Base-by-base conservation (phyloP, 371 early-diverging fungal species). In the Chytridium lagenaria region DNA sequence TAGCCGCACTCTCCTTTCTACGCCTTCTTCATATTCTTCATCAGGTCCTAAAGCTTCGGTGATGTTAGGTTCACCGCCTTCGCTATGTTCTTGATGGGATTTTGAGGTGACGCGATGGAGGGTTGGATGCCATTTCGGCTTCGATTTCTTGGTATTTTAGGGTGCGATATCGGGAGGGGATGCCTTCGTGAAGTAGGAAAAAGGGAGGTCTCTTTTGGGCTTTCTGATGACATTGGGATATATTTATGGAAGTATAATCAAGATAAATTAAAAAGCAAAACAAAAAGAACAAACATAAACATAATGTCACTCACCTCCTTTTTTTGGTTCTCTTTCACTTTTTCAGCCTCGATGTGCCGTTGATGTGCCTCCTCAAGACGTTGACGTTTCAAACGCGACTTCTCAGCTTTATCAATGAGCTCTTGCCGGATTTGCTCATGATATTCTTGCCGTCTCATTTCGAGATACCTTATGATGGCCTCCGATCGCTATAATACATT, bases 381-480 rank as follows among this genome's bases (percentile, higher is more conserved):
- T 37, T 34, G 37, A 16, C 61, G 61, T 26, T 61, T 61, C 26
- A 61, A 34, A 34, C 61, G 61, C 12, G 61, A 61, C 26, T 34
- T 3, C 36, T 61, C 61, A 16, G 61, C 61, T 34, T 26, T 31
- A 5, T 36, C 30, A 5, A 61, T 3, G 7, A 61, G 26, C 10
- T 61, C 61, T 26, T 61, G 61, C 12, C 36, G 7, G 61, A 61
- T 61, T 26, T 61, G 61, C 12, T 61, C 61, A 61, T 61, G 61
- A 26, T 61, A 61, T 37, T 61, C 61, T 15, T 37, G 61, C 12
- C 61, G 7, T 15, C 61, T 31, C 15, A 37, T 7, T 61, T 61
- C 61, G 19, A 61, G 61, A 34, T 61, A 61, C 26, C 61, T 3
- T 34, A 61, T 61, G 23, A 61, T 61, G 15, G 61, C 61, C 23